Evolutionary conservation across 1,139 yeast genomes (phyloP).

Genomic region (Diutina siamensis): DNA sequence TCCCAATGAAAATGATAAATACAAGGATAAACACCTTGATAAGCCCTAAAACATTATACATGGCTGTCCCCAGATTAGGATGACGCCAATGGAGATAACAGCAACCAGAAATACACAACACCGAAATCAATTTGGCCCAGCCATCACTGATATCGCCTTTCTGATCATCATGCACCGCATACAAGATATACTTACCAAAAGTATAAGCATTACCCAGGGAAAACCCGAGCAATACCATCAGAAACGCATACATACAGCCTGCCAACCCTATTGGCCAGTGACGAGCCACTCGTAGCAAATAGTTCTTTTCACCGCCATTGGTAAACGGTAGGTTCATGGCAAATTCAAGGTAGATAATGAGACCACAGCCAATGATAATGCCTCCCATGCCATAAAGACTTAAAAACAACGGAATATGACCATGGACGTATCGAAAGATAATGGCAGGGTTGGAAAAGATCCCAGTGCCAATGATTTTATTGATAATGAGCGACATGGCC

Average conservation of each 20-base stretch:
- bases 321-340: conserved; percentile 34
- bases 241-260: conserved; percentile 36
- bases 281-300: conserved; percentile 28
- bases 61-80: conserved; percentile 30
- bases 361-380: conserved; percentile 33
- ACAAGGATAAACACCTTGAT: conserved; percentile 30
- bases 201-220: conserved; percentile 42
- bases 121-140: conserved; percentile 32
- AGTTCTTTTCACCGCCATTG: conserved; percentile 42
- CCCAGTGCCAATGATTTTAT: conserved; percentile 43
- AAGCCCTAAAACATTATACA: conserved; percentile 33
- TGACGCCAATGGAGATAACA: conserved; percentile 26
- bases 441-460: conserved; percentile 39
- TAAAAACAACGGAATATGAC: conserved; percentile 30
- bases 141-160: conserved; percentile 10
- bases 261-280: conserved; percentile 22
- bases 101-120: conserved; percentile 30
- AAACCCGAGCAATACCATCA: conserved; percentile 36
- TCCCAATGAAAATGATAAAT: conserved; percentile 28
- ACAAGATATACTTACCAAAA: conserved; percentile 36
- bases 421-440: conserved; percentile 31
- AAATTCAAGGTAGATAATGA: conserved; percentile 34
- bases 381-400: conserved; percentile 34
- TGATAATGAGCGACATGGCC: conserved; percentile 28
- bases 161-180: conserved; percentile 18